These are phyloP conservation scores for Calocera viscosa DNA, from an alignment of 768 basidiomycete species.

Conservation along the genomic window DNA sequence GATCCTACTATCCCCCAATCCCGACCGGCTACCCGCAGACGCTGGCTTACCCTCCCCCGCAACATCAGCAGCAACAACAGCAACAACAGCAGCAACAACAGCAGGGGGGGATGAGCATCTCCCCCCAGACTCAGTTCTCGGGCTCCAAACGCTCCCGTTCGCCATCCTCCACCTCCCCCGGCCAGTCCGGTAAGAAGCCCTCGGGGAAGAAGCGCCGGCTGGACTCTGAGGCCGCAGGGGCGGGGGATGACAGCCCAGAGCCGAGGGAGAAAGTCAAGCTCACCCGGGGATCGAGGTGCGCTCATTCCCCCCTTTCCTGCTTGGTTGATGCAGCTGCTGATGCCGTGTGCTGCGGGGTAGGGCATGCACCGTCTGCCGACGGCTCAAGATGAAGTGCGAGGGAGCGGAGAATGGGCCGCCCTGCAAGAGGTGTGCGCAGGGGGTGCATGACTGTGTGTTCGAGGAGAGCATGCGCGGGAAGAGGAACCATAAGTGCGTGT, in stretches of 20 bases:
- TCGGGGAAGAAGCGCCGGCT: neutral
- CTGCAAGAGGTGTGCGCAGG: conserved; percentile 62
- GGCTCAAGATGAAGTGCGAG: conserved; percentile 88
- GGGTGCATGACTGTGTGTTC: conserved; percentile 71
- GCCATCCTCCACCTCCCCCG: neutral
- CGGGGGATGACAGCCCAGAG: conserved; percentile 35
- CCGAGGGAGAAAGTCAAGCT: conserved; percentile 66
- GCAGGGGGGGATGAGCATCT: neutral
- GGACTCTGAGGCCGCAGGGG: conserved; percentile 11
- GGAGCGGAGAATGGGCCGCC: conserved; percentile 80
- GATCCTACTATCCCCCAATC: too few species aligned
- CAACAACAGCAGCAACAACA: neutral
- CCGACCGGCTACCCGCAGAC: too few species aligned
- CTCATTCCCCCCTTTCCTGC: conserved; percentile 9
- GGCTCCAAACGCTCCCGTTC: neutral
- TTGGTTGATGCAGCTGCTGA: too few species aligned
- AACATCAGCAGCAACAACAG: neutral
- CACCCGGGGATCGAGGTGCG: conserved; percentile 72
- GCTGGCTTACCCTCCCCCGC: too few species aligned
- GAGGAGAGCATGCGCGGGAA: conserved; percentile 96
- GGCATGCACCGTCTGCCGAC: conserved; percentile 83
- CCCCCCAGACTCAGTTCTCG: neutral
- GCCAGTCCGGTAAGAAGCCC: neutral
- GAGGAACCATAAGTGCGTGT: conserved; percentile 60
- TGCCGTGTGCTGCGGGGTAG: conserved; percentile 36